phyloP scores from a whole-genome alignment of 805 yeast species.

The Yamadazyma endophytica region DNA sequence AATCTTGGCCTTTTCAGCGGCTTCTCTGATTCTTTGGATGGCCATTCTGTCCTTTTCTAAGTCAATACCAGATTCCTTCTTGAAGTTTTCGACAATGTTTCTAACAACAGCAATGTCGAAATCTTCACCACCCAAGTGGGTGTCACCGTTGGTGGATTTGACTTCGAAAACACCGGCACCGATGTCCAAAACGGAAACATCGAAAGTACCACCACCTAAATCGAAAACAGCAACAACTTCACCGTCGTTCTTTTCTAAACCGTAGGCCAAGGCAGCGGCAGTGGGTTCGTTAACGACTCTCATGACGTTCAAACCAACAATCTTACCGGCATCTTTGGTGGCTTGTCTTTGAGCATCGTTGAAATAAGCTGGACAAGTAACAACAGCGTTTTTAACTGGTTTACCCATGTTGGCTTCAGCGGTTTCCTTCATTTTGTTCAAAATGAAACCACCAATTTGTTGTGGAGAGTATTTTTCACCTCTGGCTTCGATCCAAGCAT shows the following conservation, averaged over 20 bases:
- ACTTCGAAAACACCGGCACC: slow-evolving; percentile 98
- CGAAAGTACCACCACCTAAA: slow-evolving; percentile 98
- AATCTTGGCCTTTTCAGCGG: slow-evolving; percentile 86
- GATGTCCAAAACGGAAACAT: slow-evolving; percentile 92
- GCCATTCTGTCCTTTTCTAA: slow-evolving; percentile 67
- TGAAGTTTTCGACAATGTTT: slow-evolving; percentile 74
- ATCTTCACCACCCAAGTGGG: slow-evolving; percentile 92
- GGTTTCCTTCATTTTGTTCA: slow-evolving; percentile 97
- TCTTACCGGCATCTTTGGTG: slow-evolving; percentile 96
- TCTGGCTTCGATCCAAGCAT: slow-evolving; percentile 92
- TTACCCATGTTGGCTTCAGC: slow-evolving; percentile 91
- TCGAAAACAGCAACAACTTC: slow-evolving; percentile 94
- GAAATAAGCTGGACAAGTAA: slow-evolving; percentile 87
- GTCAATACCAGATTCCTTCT: slow-evolving; percentile 67
- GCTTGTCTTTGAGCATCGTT: slow-evolving; percentile 92
- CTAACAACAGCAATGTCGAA: slow-evolving; percentile 85
- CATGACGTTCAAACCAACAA: slow-evolving; percentile 87
- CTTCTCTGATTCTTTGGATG: slow-evolving; percentile 81
- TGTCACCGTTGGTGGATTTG: slow-evolving; percentile 95
- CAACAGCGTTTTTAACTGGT: slow-evolving; percentile 83
- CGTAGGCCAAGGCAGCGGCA: slow-evolving; percentile 93
- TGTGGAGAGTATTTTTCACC: slow-evolving; percentile 90
- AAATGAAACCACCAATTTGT: slow-evolving; percentile 88
- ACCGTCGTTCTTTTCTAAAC: slow-evolving; percentile 76
- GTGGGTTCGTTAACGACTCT: slow-evolving; percentile 91